A percentile compares a stretch with the other conserved stretches of the same genome.
Evolutionary conservation across 441 rosid genomes (phyloP).

Genomic region (Hura crepitans): DNA sequence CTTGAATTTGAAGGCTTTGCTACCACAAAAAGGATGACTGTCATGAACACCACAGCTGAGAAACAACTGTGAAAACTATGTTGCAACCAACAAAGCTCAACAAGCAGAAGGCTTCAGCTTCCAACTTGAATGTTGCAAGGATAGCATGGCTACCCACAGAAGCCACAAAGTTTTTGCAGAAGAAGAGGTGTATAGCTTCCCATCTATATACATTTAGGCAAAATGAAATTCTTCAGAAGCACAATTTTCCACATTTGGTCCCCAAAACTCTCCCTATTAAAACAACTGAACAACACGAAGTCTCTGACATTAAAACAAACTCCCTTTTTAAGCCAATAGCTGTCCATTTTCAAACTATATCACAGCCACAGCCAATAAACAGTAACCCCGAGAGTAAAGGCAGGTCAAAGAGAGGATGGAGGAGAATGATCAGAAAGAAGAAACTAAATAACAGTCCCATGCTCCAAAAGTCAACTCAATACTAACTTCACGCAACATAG

Average conservation of each 20-base stretch:
- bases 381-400: slow-evolving; percentile 2
- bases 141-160: slow-evolving; percentile 14
- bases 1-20: slow-evolving; percentile 17
- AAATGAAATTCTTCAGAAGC: background rate
- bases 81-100: slow-evolving; percentile 9
- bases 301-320: slow-evolving; percentile 18
- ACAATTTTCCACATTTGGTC: slow-evolving; percentile 5
- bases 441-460: slow-evolving; percentile 5
- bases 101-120: slow-evolving; percentile 21
- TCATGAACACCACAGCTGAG: slow-evolving; percentile 24
- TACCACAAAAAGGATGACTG: slow-evolving; percentile 15
- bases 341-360: background rate
- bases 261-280: slow-evolving; percentile 2
- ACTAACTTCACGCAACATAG: slow-evolving; percentile 7
- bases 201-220: slow-evolving; percentile 14
- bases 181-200: slow-evolving; percentile 10
- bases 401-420: slow-evolving; percentile 1
- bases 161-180: slow-evolving; percentile 5
- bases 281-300: slow-evolving; percentile 14
- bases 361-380: slow-evolving; percentile 2
- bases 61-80: slow-evolving; percentile 13
- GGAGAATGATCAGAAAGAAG: background rate
- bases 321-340: slow-evolving; percentile 4
- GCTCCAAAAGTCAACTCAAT: slow-evolving; percentile 12
- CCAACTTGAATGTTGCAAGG: slow-evolving; percentile 6